Evolutionary conservation across 129 eudicot species (phyloP).

Genomic region (Chrysanthemum seticuspe): DNA sequence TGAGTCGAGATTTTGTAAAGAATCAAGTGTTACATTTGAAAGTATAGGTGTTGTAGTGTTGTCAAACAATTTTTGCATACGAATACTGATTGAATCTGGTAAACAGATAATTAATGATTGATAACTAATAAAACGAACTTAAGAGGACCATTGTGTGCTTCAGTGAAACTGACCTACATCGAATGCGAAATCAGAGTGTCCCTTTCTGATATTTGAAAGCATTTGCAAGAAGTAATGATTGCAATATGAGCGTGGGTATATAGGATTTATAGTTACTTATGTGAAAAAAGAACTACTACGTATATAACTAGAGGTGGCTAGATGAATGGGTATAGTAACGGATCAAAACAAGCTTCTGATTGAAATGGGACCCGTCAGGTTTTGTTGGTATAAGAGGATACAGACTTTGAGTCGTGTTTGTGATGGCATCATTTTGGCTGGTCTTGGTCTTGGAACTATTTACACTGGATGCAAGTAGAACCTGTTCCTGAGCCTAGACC

Average conservation of each 20-base stretch:
- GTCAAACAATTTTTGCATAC: conserved; percentile 55
- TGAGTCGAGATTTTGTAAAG: conserved; percentile 49
- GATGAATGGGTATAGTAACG: not conserved
- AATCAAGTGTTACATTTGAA: conserved; percentile 64
- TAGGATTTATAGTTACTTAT: not conserved
- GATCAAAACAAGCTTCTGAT: not conserved
- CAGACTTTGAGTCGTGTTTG: conserved; percentile 54
- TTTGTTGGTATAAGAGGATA: conserved; percentile 27
- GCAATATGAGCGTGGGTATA: conserved; percentile 67
- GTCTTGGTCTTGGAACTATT: conserved; percentile 37
- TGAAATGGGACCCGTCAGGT: not conserved
- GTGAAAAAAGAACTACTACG: too few relatives aligned
- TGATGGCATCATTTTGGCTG: conserved; percentile 41
- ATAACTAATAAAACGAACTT: not conserved
- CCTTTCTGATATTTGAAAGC: too few relatives aligned
- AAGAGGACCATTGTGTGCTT: not conserved
- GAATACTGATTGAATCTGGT: conserved; percentile 59
- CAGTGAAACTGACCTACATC: conserved; percentile 61
- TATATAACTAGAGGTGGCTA: not conserved
- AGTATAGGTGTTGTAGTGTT: conserved; percentile 58
- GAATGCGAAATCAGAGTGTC: conserved; percentile 74
- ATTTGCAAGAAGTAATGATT: too few relatives aligned
- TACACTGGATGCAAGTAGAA: conserved; percentile 52
- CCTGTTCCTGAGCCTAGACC: conserved; percentile 37
- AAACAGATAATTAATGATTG: conserved; percentile 11